These are phyloP conservation scores for Ustilago sp. DNA, from an alignment of 1,284 basidiomycete genomes.

Conservation along the genomic window DNA sequence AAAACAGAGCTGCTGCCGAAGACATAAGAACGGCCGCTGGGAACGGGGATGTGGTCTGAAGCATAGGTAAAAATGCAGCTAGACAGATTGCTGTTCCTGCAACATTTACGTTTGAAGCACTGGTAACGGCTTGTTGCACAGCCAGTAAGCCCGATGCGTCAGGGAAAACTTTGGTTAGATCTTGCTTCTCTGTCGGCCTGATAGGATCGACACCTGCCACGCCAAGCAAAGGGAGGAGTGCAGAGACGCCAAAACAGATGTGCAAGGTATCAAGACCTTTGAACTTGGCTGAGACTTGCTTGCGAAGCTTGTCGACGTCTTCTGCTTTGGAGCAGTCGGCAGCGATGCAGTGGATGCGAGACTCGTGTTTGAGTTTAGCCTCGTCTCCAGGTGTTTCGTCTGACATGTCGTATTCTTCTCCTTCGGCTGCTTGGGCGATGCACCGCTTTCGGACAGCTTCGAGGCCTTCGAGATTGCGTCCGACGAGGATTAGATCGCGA, in stretches of 20 bases:
- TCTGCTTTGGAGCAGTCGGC: constrained; percentile 79
- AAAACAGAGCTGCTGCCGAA: constrained; percentile 82
- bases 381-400: constrained; percentile 52
- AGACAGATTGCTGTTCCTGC: constrained; percentile 72
- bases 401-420: constrained; percentile 58
- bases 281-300: constrained; percentile 75
- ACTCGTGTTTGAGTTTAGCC: constrained; percentile 55
- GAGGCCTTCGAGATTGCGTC: constrained; percentile 76
- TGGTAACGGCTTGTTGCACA: constrained; percentile 70
- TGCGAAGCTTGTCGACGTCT: constrained; percentile 78
- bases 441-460: constrained; percentile 78
- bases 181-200: constrained; percentile 48
- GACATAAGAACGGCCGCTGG: constrained; percentile 85
- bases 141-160: constrained; percentile 68
- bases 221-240: constrained; percentile 81
- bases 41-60: constrained; percentile 77
- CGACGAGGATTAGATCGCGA: constrained; percentile 79
- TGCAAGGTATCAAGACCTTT: constrained; percentile 84
- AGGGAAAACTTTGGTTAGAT: constrained; percentile 74
- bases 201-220: constrained; percentile 76
- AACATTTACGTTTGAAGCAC: constrained; percentile 71
- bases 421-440: constrained; percentile 32
- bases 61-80: constrained; percentile 76
- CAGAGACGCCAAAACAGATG: constrained; percentile 86
- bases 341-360: constrained; percentile 60